Evolutionary conservation across 805 yeast genomes (phyloP), one percentile per base, ranked within the genome.

Genomic region (Phaffomyces opuntiae): DNA sequence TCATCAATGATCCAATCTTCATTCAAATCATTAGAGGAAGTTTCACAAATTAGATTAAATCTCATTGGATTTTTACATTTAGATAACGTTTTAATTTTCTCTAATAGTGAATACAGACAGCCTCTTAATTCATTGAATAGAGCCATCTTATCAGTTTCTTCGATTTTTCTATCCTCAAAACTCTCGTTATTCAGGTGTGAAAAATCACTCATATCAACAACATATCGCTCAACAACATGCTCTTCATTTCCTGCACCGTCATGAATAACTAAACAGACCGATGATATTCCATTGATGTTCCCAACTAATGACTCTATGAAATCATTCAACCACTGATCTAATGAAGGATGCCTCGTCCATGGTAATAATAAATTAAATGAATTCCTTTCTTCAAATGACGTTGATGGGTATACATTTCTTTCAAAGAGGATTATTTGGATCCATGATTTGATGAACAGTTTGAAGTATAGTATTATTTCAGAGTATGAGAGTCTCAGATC

Each of bases 321-420:
- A 7, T 39, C 45, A 9, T 45, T 42, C 4, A 49, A 38, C 56
- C 55, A 51, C 7, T 42, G 42, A 29, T 49, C 44, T 3, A 52
- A 67, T 2, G 53, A 66, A 0, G 78, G 78, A 51, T 76, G 78
- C 48, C 81, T 61, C 42, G 65, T 68, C 34, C 68, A 63, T 12
- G 75, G 73, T 0, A 72, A 62, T 36, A 59, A 61, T 14, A 77
- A 44, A 35, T 70, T 67, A 53, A 74, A 77, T 5, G 74, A 69
- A 9, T 66, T 65, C 3, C 68, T 60, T 29, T 56, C 44, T 27
- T 64, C 66, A 44, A 66, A 70, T 0, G 70, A 56, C 5, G 53
- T 59, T 5, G 46, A 25, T 4, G 74, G 73, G 42, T 70, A 70
- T 1, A 69, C 56, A 27, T 62, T 56, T 29, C 73, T 60, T 44